Evolutionary conservation across 2,329 filamentous ascomycete genomes (phyloP).

Genomic region (Penicillium fuscoglaucum): DNA sequence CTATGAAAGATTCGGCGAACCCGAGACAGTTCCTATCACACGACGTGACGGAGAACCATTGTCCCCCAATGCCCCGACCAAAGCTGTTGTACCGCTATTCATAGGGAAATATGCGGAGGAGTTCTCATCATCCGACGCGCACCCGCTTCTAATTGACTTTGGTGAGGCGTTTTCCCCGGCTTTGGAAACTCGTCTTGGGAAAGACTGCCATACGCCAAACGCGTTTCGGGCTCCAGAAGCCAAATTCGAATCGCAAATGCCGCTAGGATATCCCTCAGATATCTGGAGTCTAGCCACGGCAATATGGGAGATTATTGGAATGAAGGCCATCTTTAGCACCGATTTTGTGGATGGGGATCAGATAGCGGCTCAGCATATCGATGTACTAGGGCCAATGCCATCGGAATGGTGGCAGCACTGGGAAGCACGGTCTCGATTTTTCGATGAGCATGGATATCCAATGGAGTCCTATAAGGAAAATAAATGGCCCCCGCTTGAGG

Average conservation of each 20-base stretch:
- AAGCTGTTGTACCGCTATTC: constrained; percentile 28
- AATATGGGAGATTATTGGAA: constrained; percentile 31
- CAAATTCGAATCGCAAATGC: constrained; percentile 20
- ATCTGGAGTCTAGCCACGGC: constrained; percentile 29
- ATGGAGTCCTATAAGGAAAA: constrained; percentile 5
- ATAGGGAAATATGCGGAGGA: constrained; percentile 33
- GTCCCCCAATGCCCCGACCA: constrained; percentile 28
- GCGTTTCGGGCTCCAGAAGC: constrained; percentile 26
- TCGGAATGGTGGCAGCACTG: constrained; percentile 19
- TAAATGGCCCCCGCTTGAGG: constrained; percentile 23
- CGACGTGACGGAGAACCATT: constrained; percentile 25
- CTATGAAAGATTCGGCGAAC: constrained; percentile 33
- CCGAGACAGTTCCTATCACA: constrained; percentile 30
- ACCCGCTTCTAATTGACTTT: constrained; percentile 38
- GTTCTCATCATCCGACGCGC: constrained; percentile 31
- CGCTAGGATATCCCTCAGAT: constrained; percentile 26
- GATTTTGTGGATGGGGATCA: constrained; percentile 19
- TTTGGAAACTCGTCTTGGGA: constrained; percentile 4
- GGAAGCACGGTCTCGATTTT: constrained; percentile 17
- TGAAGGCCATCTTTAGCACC: constrained; percentile 26
- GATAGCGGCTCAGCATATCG: constrained; percentile 22
- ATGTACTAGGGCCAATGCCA: constrained; percentile 26
- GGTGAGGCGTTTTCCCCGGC: constrained; percentile 31
- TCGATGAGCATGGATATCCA: constrained; percentile 18
- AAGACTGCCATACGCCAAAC: constrained; percentile 24